Conservation (phyloP, 176 grass and related monocot genomes). For the Oryza glumipatula region DNA sequence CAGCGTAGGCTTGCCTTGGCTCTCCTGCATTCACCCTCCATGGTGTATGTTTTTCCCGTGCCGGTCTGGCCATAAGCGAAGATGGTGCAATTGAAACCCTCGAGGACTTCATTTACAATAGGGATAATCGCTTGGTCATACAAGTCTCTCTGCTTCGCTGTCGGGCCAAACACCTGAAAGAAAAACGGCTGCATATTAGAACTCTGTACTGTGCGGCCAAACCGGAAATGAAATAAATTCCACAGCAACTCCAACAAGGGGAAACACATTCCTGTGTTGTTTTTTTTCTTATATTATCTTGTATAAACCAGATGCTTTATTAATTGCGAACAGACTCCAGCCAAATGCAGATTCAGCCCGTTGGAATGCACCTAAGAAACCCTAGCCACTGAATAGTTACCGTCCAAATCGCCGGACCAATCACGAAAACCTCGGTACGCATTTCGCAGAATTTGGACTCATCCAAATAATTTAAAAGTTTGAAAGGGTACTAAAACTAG, state of each 20-base stretch:
- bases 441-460: not conserved
- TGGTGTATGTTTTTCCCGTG: constrained; percentile 94
- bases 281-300: not conserved
- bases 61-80: constrained; percentile 98
- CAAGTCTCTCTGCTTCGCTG: constrained; percentile 74
- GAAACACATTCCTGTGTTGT: not conserved
- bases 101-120: constrained; percentile 95
- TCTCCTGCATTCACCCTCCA: constrained; percentile 95
- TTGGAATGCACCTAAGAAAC: not conserved
- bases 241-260: not conserved
- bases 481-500: not conserved
- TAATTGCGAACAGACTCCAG: not conserved
- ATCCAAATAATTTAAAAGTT: too few relatives aligned
- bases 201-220: not conserved
- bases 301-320: not conserved
- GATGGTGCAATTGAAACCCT: constrained; percentile 98
- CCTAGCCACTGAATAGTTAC: not conserved
- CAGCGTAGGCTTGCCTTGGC: constrained; percentile 67
- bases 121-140: constrained; percentile 95
- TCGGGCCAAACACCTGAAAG: constrained; percentile 81
- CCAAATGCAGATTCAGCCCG: not conserved
- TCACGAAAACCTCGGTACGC: not conserved
- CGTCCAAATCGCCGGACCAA: not conserved
- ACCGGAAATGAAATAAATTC: not conserved
- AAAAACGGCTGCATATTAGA: not conserved